Conservation (phyloP, 345 rosid species). For the Dipteronia sinensis region DNA sequence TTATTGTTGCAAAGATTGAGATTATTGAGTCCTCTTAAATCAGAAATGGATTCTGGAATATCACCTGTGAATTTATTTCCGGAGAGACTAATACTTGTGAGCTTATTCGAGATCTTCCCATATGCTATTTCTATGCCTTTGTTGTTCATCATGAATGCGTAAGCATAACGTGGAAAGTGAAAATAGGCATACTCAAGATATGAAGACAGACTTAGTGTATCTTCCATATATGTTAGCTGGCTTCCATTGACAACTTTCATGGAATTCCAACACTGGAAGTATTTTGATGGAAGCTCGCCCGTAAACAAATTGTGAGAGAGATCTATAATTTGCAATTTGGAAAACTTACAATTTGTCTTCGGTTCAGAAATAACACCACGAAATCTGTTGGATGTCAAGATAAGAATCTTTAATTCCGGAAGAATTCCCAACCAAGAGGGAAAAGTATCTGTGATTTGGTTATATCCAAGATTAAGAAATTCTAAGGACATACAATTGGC, state of each 20-base stretch:
- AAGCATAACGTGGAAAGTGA: too few species aligned
- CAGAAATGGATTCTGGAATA: background rate
- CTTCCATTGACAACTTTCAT: background rate
- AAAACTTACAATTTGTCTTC: background rate
- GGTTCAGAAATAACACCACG: background rate
- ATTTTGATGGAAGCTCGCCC: slow-evolving; percentile 14
- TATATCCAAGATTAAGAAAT: slow-evolving; percentile 16
- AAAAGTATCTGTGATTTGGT: slow-evolving; percentile 13
- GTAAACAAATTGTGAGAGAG: slow-evolving; percentile 13
- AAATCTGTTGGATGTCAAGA: slow-evolving; percentile 9
- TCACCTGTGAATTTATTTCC: too few species aligned
- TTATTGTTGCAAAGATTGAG: too few species aligned
- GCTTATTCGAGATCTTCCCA: too few species aligned
- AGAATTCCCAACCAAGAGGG: slow-evolving; percentile 28
- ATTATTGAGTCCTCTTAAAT: too few species aligned
- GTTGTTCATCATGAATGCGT: too few species aligned
- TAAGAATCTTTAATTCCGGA: background rate
- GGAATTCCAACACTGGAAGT: slow-evolving; percentile 15
- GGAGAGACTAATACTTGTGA: too few species aligned
- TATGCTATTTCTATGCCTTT: too few species aligned
- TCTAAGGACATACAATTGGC: background rate
- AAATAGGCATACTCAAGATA: too few species aligned
- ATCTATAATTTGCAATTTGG: slow-evolving; percentile 5
- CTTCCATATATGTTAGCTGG: background rate
- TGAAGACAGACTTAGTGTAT: too few species aligned